These are phyloP conservation scores for Carpinus fangiana DNA, from an alignment of 306 rosid genomes.

Conservation along the genomic window DNA sequence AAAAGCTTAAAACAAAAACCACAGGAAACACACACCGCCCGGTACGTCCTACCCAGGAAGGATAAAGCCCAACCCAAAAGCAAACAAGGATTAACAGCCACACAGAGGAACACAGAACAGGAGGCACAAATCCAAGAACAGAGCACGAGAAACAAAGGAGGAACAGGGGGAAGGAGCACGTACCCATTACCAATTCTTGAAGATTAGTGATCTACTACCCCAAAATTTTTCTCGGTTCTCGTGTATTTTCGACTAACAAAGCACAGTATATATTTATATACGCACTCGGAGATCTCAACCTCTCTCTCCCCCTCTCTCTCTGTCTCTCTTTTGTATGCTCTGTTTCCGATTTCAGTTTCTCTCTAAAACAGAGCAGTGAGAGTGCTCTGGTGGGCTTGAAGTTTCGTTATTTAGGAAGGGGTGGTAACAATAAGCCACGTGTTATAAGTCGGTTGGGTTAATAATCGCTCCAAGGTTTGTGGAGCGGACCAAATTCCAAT, in stretches of 20 bases:
- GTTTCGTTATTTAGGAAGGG: background rate
- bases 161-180: slow-evolving; percentile 5
- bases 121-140: slow-evolving; percentile 37
- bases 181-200: slow-evolving; percentile 58
- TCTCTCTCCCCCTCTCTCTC: slow-evolving; percentile 8
- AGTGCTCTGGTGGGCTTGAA: slow-evolving; percentile 14
- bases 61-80: background rate
- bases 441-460: background rate
- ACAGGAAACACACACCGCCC: background rate
- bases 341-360: background rate
- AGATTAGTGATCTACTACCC: slow-evolving; percentile 39
- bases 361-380: background rate
- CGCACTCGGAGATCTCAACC: slow-evolving; percentile 39
- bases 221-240: slow-evolving; percentile 36
- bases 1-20: background rate
- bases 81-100: slow-evolving; percentile 20
- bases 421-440: background rate
- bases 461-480: slow-evolving; percentile 26
- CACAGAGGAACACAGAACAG: slow-evolving; percentile 11
- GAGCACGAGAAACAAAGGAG: slow-evolving; percentile 29
- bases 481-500: slow-evolving; percentile 34
- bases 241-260: background rate
- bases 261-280: slow-evolving; percentile 8
- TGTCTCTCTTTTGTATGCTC: too few relatives aligned
- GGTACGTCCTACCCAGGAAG: slow-evolving; percentile 10